Evolutionary conservation across 2,329 filamentous ascomycete genomes (phyloP).

Genomic region (Fusarium graminum): DNA sequence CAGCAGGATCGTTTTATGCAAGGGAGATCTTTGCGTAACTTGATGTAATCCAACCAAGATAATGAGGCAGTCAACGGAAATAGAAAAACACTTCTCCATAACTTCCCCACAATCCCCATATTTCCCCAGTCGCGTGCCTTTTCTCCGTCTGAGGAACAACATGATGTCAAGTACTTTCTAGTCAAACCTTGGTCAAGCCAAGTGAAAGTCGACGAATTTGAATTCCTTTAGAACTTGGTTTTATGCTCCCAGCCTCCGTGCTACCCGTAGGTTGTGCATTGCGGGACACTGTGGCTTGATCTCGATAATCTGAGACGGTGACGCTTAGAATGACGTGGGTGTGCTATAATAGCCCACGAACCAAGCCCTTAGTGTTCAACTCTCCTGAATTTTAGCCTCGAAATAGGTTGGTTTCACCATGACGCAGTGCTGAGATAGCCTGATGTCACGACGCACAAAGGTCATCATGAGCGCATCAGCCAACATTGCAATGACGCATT

Average conservation of each 20-base stretch:
- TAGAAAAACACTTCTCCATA: background rate
- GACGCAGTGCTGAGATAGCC: conserved; percentile 11
- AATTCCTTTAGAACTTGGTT: conserved; percentile 24
- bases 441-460: conserved; percentile 29
- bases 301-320: conserved; percentile 27
- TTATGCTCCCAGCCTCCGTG: background rate
- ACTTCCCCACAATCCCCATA: background rate
- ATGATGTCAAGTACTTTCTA: conserved; percentile 23
- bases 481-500: conserved; percentile 25
- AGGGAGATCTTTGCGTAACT: background rate
- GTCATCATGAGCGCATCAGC: conserved; percentile 31
- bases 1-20: background rate
- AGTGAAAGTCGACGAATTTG: background rate
- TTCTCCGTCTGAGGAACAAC: background rate
- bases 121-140: conserved; percentile 8
- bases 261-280: conserved; percentile 2
- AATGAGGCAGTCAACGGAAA: background rate
- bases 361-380: conserved; percentile 5
- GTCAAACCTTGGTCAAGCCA: conserved; percentile 1
- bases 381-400: conserved; percentile 8
- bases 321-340: conserved; percentile 33
- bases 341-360: background rate
- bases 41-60: background rate
- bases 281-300: conserved; percentile 3
- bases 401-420: conserved; percentile 23